Base-by-base conservation (phyloP, 306 rosid genomes). In the Pyrus pyrifolia region DNA sequence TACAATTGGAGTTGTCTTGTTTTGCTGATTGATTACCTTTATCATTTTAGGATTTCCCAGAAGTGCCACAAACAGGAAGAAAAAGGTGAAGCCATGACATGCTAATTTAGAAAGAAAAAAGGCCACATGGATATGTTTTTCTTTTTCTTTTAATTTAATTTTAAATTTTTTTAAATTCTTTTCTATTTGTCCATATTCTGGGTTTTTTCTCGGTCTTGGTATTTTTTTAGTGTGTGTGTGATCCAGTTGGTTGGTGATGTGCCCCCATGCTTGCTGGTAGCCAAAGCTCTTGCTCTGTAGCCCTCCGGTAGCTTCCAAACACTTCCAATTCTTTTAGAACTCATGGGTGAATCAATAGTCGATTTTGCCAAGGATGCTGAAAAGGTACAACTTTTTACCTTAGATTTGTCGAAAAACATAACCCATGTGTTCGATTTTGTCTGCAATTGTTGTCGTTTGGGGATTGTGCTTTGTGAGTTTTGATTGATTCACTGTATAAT, bases 301-400 rank as follows among this genome's bases (percentile, higher is more conserved):
- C 23, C 19, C 59, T 76, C 75, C 15, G 77, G 76, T 78, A 58
- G 83, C 81, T 60, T 77, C 78, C 59, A 67, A 46, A 70, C n/a
- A 70, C 76, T 71, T 86, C 70, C 75, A 38, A 62, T 51, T 73
- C 59, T 70, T 33, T 38, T 29, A 30, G 70, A 75, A 66, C 71
- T 71, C 74, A 79, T 83, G 86, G 93, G 91, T 70, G 93, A 93
- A 86, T 87, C 91, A 68, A 61, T 78, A 35, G 84, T 85, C 27
- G 89, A 80, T 83, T 82, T 79, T 75, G 84, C 82, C 40, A 71
- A 61, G 35, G 74, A 60, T 78, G 87, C 82, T 77, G 89, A 81
- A 81, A 88, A 83, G 98, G 97, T 92, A 83, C 73, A 57, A 42
- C 67, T 63, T 75, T 80, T 67, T 85, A 22, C 84, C 61, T 83